These are phyloP conservation scores for Debaryomyces psychrophilus DNA, from an alignment of 1,139 yeast species.

Conservation along the genomic window DNA sequence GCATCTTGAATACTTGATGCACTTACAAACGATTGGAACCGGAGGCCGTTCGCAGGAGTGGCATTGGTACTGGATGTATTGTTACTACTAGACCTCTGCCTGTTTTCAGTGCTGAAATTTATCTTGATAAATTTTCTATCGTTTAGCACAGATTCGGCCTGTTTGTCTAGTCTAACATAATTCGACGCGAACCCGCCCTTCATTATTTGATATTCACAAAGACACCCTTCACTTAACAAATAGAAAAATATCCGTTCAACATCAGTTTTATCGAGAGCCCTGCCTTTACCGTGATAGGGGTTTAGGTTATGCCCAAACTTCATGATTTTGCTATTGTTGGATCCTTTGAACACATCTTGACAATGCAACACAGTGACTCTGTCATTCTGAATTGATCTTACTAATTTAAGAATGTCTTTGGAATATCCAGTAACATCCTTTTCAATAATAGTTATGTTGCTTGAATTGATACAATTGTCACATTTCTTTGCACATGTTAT, in stretches of 20 bases:
- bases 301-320: slow-evolving; percentile 63
- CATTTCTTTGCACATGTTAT: slow-evolving; percentile 70
- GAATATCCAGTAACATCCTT: slow-evolving; percentile 75
- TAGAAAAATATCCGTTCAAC: slow-evolving; percentile 83
- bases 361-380: slow-evolving; percentile 79
- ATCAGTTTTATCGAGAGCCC: slow-evolving; percentile 60
- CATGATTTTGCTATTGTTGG: slow-evolving; percentile 61
- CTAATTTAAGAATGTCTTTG: slow-evolving; percentile 58
- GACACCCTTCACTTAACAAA: slow-evolving; percentile 65
- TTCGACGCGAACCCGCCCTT: slow-evolving; percentile 79
- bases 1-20: slow-evolving; percentile 18
- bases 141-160: slow-evolving; percentile 49
- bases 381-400: slow-evolving; percentile 55
- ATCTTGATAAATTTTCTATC: slow-evolving; percentile 48
- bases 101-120: slow-evolving; percentile 24
- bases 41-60: background rate
- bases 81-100: slow-evolving; percentile 3
- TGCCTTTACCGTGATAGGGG: slow-evolving; percentile 73
- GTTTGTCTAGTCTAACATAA: slow-evolving; percentile 64
- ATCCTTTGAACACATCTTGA: slow-evolving; percentile 83
- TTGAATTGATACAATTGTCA: slow-evolving; percentile 75
- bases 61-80: background rate
- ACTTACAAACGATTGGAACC: slow-evolving; percentile 29
- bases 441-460: slow-evolving; percentile 45
- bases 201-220: slow-evolving; percentile 73